Conservation (phyloP, 2,329 filamentous ascomycete genomes). For the Colletotrichum nymphaeae region DNA sequence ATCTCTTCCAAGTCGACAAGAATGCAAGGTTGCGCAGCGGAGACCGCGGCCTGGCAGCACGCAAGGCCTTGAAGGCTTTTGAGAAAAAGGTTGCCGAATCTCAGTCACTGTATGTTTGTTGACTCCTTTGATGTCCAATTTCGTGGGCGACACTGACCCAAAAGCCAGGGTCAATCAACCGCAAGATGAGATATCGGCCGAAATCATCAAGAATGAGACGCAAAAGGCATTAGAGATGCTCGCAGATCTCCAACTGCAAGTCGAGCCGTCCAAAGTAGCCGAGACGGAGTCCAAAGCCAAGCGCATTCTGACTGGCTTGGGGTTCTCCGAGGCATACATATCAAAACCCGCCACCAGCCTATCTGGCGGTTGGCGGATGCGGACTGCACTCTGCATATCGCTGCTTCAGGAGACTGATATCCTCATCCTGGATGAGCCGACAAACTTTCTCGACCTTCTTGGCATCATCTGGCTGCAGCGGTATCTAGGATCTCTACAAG, state of each 20-base stretch:
- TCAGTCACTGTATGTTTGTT: conserved; percentile 55
- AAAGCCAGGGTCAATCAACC: conserved; percentile 58
- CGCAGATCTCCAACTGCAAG: conserved; percentile 73
- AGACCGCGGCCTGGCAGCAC: conserved; percentile 77
- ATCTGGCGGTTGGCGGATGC: conserved; percentile 84
- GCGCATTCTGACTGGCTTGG: conserved; percentile 75
- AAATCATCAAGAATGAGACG: conserved; percentile 71
- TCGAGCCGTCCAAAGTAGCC: conserved; percentile 73
- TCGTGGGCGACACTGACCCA: neutral
- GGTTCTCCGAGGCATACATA: conserved; percentile 74
- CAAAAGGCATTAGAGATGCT: conserved; percentile 78
- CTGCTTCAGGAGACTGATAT: conserved; percentile 81
- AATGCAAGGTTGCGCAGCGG: conserved; percentile 81
- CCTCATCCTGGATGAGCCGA: conserved; percentile 86
- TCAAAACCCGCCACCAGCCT: conserved; percentile 71
- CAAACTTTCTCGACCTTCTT: conserved; percentile 85
- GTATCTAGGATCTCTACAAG: conserved; percentile 70
- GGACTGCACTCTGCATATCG: conserved; percentile 71
- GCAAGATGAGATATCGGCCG: conserved; percentile 66
- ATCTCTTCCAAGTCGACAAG: conserved; percentile 77
- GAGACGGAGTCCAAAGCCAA: conserved; percentile 75
- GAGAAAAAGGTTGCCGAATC: conserved; percentile 75
- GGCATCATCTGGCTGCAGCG: conserved; percentile 88
- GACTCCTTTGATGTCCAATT: neutral
- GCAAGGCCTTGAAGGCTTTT: conserved; percentile 77